A percentile compares a stretch with the other conserved stretches of the same genome.
These are phyloP conservation scores for Aspergillus taichungensis DNA, from an alignment of 495 filamentous ascomycete species.

Conservation along the genomic window DNA sequence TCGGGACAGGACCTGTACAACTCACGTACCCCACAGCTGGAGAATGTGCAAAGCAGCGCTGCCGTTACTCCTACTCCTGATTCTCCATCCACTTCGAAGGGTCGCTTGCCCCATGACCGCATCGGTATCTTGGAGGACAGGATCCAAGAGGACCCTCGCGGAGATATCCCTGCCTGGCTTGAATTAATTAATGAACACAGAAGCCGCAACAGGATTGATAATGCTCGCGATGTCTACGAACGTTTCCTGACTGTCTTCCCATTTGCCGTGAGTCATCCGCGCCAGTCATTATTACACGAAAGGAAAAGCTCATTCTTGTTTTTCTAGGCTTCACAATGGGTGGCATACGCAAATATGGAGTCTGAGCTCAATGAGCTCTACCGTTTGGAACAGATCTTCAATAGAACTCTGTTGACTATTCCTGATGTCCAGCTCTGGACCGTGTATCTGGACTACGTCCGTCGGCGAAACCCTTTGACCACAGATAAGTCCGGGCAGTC, in stretches of 20 bases:
- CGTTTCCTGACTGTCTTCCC: conserved; percentile 83
- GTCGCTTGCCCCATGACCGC: conserved; percentile 65
- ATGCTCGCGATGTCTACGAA: conserved; percentile 72
- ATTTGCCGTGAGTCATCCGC: conserved; percentile 61
- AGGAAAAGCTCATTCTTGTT: conserved; percentile 9
- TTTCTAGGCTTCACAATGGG: conserved; percentile 77
- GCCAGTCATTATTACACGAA: conserved; percentile 1
- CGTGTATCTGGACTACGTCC: conserved; percentile 90
- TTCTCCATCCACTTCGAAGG: conserved; percentile 35
- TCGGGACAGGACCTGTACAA: conserved; percentile 34
- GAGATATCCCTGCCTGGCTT: conserved; percentile 86
- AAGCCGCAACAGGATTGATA: conserved; percentile 69
- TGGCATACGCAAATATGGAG: conserved; percentile 79
- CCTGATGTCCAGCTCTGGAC: conserved; percentile 83
- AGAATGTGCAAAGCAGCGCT: conserved; percentile 31
- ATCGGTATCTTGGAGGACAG: conserved; percentile 83
- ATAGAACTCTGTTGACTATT: conserved; percentile 57
- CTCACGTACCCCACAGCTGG: conserved; percentile 28
- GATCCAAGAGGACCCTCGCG: conserved; percentile 81
- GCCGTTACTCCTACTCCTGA: conserved; percentile 30
- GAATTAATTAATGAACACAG: conserved; percentile 78
- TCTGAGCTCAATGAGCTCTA: conserved; percentile 67
- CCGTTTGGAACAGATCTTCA: conserved; percentile 74
- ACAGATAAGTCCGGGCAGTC: conserved; percentile 70
- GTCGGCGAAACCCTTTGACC: conserved; percentile 75